These are phyloP conservation scores for Candida sanyaensis DNA, from an alignment of 1,139 yeast genomes.

Conservation along the genomic window DNA sequence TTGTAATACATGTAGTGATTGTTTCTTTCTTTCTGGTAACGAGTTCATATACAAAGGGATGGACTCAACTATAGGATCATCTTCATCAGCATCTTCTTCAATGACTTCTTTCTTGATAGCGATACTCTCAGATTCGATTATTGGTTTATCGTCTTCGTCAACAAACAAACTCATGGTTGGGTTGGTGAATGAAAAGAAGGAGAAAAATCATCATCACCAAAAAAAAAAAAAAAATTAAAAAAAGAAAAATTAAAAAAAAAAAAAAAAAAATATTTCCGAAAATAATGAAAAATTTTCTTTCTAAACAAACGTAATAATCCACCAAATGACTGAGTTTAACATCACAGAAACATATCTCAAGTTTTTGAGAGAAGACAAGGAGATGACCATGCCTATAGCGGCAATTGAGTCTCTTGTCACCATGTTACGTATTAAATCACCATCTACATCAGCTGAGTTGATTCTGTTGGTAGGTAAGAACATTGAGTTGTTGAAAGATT, in stretches of 20 bases:
- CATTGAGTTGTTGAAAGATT: constrained; percentile 67
- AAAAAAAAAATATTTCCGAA: neutral
- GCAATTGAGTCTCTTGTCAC: constrained; percentile 95
- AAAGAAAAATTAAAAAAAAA: no score
- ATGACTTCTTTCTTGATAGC: constrained; percentile 7
- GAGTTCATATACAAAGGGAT: constrained; percentile 59
- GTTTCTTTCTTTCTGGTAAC: constrained; percentile 19
- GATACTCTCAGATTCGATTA: constrained; percentile 4
- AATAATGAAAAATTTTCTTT: neutral
- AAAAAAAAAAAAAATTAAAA: neutral
- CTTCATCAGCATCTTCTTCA: constrained; percentile 32
- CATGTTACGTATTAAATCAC: constrained; percentile 76
- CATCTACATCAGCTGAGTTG: constrained; percentile 90
- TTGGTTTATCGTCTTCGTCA: constrained; percentile 10
- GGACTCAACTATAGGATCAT: constrained; percentile 78
- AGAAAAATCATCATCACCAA: no score
- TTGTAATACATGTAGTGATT: constrained; percentile 51
- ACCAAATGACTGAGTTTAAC: constrained; percentile 53
- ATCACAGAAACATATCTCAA: constrained; percentile 77
- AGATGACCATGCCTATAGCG: constrained; percentile 98
- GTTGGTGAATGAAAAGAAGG: no score
- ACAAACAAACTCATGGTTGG: neutral
- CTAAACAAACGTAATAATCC: neutral
- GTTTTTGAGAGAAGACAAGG: constrained; percentile 83
- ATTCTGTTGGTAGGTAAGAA: constrained; percentile 80